These are phyloP conservation scores for Grigorovia humatica DNA, from an alignment of 805 yeast species.

Conservation along the genomic window DNA sequence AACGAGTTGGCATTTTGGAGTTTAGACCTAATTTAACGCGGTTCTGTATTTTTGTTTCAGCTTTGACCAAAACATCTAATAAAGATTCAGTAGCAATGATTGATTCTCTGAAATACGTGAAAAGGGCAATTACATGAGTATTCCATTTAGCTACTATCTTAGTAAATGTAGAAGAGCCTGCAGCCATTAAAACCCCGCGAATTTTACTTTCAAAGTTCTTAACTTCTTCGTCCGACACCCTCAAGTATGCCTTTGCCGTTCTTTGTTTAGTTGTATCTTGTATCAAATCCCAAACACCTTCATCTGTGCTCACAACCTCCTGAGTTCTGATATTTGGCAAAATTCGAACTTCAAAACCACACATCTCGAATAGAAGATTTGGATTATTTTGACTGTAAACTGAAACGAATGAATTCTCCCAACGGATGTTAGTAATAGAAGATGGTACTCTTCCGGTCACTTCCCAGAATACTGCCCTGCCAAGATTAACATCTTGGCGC, in stretches of 20 bases:
- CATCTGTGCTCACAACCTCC: conserved; percentile 48
- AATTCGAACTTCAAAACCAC: conserved; percentile 90
- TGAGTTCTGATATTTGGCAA: conserved; percentile 58
- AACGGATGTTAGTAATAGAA: conserved; percentile 58
- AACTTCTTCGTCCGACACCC: conserved; percentile 74
- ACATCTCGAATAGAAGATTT: conserved; percentile 77
- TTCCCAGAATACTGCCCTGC: conserved; percentile 91
- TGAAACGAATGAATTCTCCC: conserved; percentile 76
- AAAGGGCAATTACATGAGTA: conserved; percentile 75
- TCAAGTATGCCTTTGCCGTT: conserved; percentile 78
- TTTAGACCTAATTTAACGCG: conserved; percentile 90
- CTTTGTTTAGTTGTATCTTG: conserved; percentile 66
- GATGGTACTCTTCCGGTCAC: conserved; percentile 67
- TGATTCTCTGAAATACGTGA: conserved; percentile 89
- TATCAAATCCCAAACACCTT: conserved; percentile 86
- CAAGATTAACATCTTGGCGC: conserved; percentile 85
- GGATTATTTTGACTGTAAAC: conserved; percentile 89
- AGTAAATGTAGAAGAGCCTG: conserved; percentile 92
- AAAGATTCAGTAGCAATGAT: conserved; percentile 71
- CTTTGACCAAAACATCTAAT: conserved; percentile 72
- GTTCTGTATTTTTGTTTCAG: conserved; percentile 90
- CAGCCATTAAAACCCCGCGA: conserved; percentile 83
- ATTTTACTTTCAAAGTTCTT: conserved; percentile 73
- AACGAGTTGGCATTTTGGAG: conserved; percentile 96
- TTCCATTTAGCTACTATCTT: conserved; percentile 95